Base-by-base conservation (phyloP, 768 basidiomycete genomes). In the Boletellus emodensis region DNA sequence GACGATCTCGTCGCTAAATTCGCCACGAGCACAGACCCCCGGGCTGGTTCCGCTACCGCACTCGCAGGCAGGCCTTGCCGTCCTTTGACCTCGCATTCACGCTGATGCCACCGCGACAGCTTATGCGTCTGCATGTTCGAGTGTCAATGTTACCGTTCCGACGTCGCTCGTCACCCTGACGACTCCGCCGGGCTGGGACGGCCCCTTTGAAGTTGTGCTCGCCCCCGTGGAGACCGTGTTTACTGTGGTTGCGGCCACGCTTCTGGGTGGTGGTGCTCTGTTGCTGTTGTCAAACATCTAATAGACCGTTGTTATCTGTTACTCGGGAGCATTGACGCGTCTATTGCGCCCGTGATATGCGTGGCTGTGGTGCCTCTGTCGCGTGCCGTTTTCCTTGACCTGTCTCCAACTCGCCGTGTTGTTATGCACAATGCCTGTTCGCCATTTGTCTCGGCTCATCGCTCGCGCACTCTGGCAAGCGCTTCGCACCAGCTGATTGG, bases 11-110 rank as follows among this genome's bases (percentile, higher is more conserved):
- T 90, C 55, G 59, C 60, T 9, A 66, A 68, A 33, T 83, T 83
- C 61, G 61, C 72, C 48, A 72, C 63, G 20, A 67, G 72, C 49
- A 73, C 77, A 10, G 80, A 85, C 62, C 67, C 72, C 44, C 72
- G 74, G 14, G 79, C 78, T 4, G 87, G 87, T 9, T 83, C 82
- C n/a, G 74, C 75, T 43, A 62, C 75, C 14, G 72, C 83, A n/a
- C 67, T 89, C 37, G 64, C 61, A 35, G 82, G 87, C 85, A 52
- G 48, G 76, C 63, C 13, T 15, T 7, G 30, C 17, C 10, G 7
- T 30, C 2, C 13, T 30, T 24, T 14, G 39, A 40, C 24, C 39
- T 22, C 32, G 36, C 47, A 15, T 50, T 30, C 32, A 54, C 48
- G 24, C 37, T 53, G 40, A 60, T 48, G 37, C n/a, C 30, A 26